Percentiles rank a stretch among this genome's conserved stretches.
These are phyloP conservation scores for Hypoxylon sp. DNA, from an alignment of 2,329 filamentous ascomycete genomes.

Conservation along the genomic window DNA sequence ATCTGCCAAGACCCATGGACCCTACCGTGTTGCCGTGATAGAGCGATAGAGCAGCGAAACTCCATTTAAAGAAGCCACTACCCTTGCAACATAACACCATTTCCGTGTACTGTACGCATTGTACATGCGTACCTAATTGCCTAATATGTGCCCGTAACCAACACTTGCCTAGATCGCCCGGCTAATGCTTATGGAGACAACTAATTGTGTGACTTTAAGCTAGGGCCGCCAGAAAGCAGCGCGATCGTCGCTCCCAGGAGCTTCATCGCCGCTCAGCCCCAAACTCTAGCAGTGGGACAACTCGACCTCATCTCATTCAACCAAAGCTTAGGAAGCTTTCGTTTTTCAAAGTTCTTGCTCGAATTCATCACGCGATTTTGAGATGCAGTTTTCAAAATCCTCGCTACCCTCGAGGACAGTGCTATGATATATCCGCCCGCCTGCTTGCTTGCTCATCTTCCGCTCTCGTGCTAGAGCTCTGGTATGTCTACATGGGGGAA, in stretches of 20 bases:
- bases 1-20: conserved; percentile 28
- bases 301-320: conserved; percentile 21
- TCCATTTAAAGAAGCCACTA: conserved; percentile 21
- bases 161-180: conserved; percentile 21
- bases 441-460: conserved; percentile 5
- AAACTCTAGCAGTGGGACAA: conserved; percentile 25
- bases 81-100: conserved; percentile 40
- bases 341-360: background rate
- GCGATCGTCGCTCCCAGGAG: conserved; percentile 37
- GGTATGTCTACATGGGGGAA: conserved; percentile 53
- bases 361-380: conserved; percentile 36
- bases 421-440: conserved; percentile 32
- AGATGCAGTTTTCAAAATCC: conserved; percentile 43
- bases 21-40: conserved; percentile 14
- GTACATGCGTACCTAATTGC: conserved; percentile 4
- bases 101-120: conserved; percentile 19
- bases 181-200: conserved; percentile 12
- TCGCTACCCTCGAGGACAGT: conserved; percentile 16
- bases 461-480: conserved; percentile 29
- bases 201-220: conserved; percentile 21
- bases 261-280: conserved; percentile 40
- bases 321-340: conserved; percentile 17
- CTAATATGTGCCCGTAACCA: conserved; percentile 16
- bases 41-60: conserved; percentile 3
- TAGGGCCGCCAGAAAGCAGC: conserved; percentile 18